phyloP scores from a whole-genome alignment of 73 alveolate genomes.

The Effrenium voratum region DNA sequence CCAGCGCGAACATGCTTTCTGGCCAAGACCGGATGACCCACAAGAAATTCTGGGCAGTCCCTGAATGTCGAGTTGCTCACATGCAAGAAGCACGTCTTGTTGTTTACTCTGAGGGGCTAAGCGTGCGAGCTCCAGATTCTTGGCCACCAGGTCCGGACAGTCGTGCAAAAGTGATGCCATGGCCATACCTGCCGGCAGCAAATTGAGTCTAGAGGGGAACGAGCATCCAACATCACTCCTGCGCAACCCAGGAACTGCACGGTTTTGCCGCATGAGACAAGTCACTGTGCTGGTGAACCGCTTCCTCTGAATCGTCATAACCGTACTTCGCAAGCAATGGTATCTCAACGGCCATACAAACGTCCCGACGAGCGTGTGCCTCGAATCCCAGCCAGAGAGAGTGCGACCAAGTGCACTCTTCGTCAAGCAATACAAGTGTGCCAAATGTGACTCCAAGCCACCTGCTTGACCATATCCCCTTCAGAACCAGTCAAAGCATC shows the following conservation, averaged over 20 bases:
- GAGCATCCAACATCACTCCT: neutral
- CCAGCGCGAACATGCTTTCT: neutral
- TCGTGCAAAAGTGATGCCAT: constrained; percentile 51
- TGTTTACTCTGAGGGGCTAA: neutral
- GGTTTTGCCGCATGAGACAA: neutral
- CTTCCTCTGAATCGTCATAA: constrained; percentile 62
- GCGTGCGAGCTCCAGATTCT: constrained; percentile 41
- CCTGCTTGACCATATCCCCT: constrained; percentile 86
- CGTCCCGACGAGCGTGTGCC: constrained; percentile 89
- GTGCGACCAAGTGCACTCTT: neutral
- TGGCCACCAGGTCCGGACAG: constrained; percentile 81
- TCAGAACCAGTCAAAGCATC: constrained; percentile 82
- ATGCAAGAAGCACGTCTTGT: too few species aligned
- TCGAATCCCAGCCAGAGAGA: neutral
- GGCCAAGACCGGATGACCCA: neutral
- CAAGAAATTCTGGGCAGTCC: neutral
- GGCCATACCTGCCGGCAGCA: constrained; percentile 42
- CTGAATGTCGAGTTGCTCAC: neutral
- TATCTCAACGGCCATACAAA: constrained; percentile 88
- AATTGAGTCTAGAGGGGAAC: neutral
- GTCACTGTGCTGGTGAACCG: constrained; percentile 77
- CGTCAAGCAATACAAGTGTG: neutral
- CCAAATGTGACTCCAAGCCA: neutral
- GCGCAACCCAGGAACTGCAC: neutral
- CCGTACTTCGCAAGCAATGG: constrained; percentile 82